Conservation (phyloP, 2,329 filamentous ascomycete genomes). For the Pseudopithomyces chartarum region DNA sequence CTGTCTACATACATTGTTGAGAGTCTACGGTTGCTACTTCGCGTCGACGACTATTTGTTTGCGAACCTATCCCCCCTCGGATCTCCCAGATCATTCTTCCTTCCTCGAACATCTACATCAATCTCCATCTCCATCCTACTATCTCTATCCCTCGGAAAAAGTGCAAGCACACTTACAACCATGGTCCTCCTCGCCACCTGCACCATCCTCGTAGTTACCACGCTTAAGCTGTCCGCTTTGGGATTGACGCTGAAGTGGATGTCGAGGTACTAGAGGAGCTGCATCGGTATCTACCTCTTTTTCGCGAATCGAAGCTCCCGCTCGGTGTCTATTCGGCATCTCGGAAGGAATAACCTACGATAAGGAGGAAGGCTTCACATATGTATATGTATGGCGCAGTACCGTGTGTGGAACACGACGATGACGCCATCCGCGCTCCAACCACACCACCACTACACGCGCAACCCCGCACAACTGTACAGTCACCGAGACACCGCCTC, state of each 20-base stretch:
- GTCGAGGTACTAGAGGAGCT: conserved; percentile 21
- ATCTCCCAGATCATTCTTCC: background rate
- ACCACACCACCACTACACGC: background rate
- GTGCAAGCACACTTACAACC: background rate
- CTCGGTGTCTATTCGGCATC: no score
- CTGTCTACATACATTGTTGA: no score
- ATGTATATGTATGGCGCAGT: background rate
- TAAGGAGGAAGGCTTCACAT: no score
- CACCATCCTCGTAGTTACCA: conserved; percentile 30
- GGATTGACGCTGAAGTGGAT: conserved; percentile 35
- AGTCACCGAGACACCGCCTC: background rate
- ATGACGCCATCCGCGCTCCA: conserved; percentile 11
- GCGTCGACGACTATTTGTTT: no score
- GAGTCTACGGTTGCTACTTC: no score
- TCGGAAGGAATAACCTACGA: no score
- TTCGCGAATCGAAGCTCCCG: no score
- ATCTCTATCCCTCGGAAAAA: background rate
- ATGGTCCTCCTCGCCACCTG: conserved; percentile 27
- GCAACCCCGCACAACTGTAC: conserved; percentile 1
- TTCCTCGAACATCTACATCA: background rate
- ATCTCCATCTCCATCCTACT: background rate
- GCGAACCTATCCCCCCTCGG: no score
- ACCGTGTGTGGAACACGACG: background rate
- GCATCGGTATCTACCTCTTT: background rate
- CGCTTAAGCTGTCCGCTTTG: conserved; percentile 37